These are phyloP conservation scores for Chytriomyces confervae DNA, from an alignment of 192 early-diverging fungal genomes.

Conservation along the genomic window DNA sequence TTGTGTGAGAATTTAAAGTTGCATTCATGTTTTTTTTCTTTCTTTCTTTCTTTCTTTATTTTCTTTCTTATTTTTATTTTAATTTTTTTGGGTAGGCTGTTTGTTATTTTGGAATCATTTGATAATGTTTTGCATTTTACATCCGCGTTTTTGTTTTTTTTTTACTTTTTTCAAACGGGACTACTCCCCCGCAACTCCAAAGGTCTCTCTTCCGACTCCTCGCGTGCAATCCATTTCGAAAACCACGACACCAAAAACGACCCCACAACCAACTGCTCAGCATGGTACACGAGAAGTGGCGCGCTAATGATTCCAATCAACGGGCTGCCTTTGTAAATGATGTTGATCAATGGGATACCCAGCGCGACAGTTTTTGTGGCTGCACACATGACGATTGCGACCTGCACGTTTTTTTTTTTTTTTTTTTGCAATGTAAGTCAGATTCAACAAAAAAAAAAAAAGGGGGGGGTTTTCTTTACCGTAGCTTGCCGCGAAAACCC, in stretches of 20 bases:
- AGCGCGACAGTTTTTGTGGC: constrained; percentile 78
- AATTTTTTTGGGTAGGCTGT: too few species aligned
- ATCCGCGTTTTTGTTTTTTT: too few species aligned
- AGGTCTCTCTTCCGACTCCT: background rate
- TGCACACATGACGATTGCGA: constrained; percentile 73
- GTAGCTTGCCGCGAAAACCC: constrained; percentile 60
- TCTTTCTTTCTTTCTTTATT: too few species aligned
- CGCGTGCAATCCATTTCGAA: constrained; percentile 56
- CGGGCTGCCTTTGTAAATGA: constrained; percentile 61
- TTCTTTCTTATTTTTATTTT: too few species aligned
- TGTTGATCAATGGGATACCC: constrained; percentile 77
- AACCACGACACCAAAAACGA: constrained; percentile 62
- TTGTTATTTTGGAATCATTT: too few species aligned
- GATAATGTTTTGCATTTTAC: too few species aligned
- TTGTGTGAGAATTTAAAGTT: too few species aligned
- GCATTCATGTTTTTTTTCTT: too few species aligned
- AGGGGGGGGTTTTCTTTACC: constrained; percentile 16
- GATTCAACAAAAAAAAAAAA: background rate
- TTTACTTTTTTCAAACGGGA: too few species aligned
- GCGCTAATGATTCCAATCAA: constrained; percentile 65
- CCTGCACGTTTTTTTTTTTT: too few species aligned
- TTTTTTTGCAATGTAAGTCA: background rate
- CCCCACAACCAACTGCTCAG: constrained; percentile 72
- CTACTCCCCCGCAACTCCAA: too few species aligned
- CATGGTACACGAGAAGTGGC: constrained; percentile 75